These are phyloP conservation scores for Astragalus membranaceus DNA, from an alignment of 306 rosid species.

Conservation along the genomic window DNA sequence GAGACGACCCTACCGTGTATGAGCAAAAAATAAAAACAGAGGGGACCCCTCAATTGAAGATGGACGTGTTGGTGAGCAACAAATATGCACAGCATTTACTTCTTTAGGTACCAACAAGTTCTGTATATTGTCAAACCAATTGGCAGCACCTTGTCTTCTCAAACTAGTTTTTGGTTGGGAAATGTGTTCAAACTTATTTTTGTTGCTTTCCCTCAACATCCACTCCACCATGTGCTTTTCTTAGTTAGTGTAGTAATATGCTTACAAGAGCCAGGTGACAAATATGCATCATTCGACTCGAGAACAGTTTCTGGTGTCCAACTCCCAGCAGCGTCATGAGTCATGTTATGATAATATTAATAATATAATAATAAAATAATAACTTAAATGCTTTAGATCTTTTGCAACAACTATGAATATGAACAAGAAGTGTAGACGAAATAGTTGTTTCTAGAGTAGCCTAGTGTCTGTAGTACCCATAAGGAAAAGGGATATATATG, in stretches of 20 bases:
- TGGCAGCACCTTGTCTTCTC: conserved; percentile 35
- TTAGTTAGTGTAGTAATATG: neutral
- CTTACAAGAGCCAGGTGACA: conserved; percentile 21
- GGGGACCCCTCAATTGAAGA: conserved; percentile 31
- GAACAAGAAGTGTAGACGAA: neutral
- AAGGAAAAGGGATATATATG: conserved; percentile 23
- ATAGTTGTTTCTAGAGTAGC: conserved; percentile 24
- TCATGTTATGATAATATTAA: conserved; percentile 19
- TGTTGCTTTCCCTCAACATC: neutral
- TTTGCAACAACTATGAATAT: conserved; percentile 8
- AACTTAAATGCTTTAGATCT: neutral
- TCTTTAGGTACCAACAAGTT: conserved; percentile 17
- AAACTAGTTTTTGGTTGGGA: conserved; percentile 16
- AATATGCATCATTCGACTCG: conserved; percentile 1
- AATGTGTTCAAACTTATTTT: neutral
- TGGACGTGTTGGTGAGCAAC: conserved; percentile 45
- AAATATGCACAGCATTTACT: conserved; percentile 38
- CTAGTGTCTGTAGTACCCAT: neutral
- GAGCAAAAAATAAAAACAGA: conserved; percentile 11
- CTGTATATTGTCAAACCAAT: conserved; percentile 18
- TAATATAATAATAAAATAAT: neutral
- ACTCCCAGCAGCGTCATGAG: conserved; percentile 7
- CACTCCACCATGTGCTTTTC: neutral
- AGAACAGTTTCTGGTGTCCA: conserved; percentile 14
- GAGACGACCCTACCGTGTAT: conserved; percentile 9